A percentile compares a stretch with the other conserved stretches of the same genome.
phyloP scores from a whole-genome alignment of 768 basidiomycete species.

The Paxillus ammoniavirescens region DNA sequence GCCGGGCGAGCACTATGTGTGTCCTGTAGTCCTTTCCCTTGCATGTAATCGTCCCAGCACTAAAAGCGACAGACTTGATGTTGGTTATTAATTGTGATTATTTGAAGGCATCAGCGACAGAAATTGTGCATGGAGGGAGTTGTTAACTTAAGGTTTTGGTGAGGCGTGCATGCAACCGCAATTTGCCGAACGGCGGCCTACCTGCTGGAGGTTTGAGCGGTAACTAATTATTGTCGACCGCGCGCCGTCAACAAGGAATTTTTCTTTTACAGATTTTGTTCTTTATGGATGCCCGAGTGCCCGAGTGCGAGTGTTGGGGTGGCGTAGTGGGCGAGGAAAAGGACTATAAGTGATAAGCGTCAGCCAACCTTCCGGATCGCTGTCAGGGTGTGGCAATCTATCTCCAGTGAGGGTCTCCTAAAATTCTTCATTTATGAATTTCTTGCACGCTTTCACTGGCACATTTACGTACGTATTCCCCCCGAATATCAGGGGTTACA shows the following conservation, averaged over 20 bases:
- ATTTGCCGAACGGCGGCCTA: constrained; percentile 29
- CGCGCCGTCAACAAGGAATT: not conserved
- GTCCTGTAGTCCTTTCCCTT: not conserved
- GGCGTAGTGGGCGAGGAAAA: too few species aligned
- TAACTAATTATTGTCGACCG: not conserved
- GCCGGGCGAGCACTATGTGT: constrained; percentile 1
- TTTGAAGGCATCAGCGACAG: too few species aligned
- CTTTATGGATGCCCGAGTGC: too few species aligned
- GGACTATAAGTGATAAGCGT: too few species aligned
- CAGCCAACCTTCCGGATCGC: not conserved
- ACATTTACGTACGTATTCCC: constrained; percentile 60
- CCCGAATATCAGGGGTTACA: constrained; percentile 59
- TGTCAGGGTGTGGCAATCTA: not conserved
- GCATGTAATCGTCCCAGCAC: too few species aligned
- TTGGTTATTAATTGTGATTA: too few species aligned
- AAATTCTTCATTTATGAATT: constrained; percentile 36
- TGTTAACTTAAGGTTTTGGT: constrained; percentile 11
- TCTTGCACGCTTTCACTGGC: constrained; percentile 27
- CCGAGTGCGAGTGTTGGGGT: too few species aligned
- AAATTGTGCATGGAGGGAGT: too few species aligned
- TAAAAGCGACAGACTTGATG: too few species aligned
- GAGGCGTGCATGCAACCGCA: constrained; percentile 27
- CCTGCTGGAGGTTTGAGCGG: constrained; percentile 3
- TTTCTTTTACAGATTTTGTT: not conserved
- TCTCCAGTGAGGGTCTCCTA: constrained; percentile 18